Conservation (phyloP, 2,329 filamentous ascomycete species). For the Tolypocladium nubicola region DNA sequence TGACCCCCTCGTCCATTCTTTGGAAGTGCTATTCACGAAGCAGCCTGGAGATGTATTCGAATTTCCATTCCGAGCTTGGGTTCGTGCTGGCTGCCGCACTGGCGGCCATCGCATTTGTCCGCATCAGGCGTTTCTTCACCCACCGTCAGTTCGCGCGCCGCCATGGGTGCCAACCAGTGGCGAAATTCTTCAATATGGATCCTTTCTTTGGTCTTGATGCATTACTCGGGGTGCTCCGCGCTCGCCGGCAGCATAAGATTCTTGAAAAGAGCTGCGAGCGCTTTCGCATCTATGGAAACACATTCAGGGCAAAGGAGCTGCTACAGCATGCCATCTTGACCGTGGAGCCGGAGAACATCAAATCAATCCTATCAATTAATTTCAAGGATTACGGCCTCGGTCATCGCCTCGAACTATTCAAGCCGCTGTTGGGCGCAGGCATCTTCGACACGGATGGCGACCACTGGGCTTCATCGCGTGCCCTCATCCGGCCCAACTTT, state of each 20-base stretch:
- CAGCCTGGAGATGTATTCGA: not conserved
- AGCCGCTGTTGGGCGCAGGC: slow-evolving; percentile 24
- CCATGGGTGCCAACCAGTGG: not conserved
- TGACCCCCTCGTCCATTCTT: not conserved
- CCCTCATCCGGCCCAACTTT: slow-evolving; percentile 18
- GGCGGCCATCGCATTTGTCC: not conserved
- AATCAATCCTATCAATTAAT: slow-evolving; percentile 36
- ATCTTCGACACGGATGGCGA: slow-evolving; percentile 32
- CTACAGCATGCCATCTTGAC: slow-evolving; percentile 9
- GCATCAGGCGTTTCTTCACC: not conserved
- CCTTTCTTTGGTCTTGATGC: not conserved
- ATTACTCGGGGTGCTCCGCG: not conserved
- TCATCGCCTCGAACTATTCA: slow-evolving; percentile 10
- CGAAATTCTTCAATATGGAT: not conserved
- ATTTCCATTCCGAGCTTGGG: not conserved
- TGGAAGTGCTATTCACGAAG: not conserved
- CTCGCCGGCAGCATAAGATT: not conserved
- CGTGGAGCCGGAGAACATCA: slow-evolving; percentile 36
- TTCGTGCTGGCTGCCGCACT: not conserved
- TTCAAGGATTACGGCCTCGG: slow-evolving; percentile 33
- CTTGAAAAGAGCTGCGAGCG: not conserved
- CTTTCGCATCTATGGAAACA: not conserved
- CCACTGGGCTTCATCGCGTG: slow-evolving; percentile 29
- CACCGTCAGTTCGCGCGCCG: not conserved
- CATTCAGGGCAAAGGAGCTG: not conserved